A percentile compares a stretch with the other conserved stretches of the same genome.
Conservation (phyloP, 352 stramenopile species). For the Phytophthora pluvialis region DNA sequence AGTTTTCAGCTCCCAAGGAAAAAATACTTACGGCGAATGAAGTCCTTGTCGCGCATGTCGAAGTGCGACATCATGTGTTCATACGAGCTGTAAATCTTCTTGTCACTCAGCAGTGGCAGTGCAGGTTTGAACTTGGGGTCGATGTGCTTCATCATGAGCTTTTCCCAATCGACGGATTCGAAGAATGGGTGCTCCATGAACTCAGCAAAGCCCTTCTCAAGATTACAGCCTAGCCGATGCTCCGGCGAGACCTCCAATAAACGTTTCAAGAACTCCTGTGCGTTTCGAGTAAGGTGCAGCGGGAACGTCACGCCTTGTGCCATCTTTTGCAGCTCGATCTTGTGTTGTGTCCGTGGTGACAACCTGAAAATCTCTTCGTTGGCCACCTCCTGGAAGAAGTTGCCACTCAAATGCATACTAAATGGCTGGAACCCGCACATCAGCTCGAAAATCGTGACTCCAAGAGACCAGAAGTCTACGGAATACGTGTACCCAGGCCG, state of each 20-base stretch:
- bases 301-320: conserved; percentile 70
- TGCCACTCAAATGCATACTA: conserved; percentile 68
- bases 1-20: neutral
- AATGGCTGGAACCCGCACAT: conserved; percentile 89
- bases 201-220: conserved; percentile 78
- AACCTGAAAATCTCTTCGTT: conserved; percentile 82
- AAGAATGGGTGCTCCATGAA: conserved; percentile 93
- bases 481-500: conserved; percentile 78
- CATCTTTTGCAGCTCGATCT: conserved; percentile 87
- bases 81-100: conserved; percentile 88
- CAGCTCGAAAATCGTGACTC: conserved; percentile 89
- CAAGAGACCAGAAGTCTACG: conserved; percentile 86
- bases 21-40: conserved; percentile 78
- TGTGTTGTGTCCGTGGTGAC: conserved; percentile 75
- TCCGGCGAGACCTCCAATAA: conserved; percentile 84
- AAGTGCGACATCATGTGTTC: conserved; percentile 91
- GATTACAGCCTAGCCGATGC: conserved; percentile 72
- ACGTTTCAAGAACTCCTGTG: conserved; percentile 80
- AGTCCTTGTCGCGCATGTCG: conserved; percentile 84
- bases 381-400: conserved; percentile 81
- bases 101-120: conserved; percentile 69
- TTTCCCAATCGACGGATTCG: conserved; percentile 83
- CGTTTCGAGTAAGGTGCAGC: conserved; percentile 62
- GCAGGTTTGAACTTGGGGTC: conserved; percentile 81
- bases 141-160: conserved; percentile 90